Percentiles rank a stretch among this genome's conserved stretches.
Evolutionary conservation across 2,329 filamentous ascomycete species (phyloP).

Genomic region (Colletotrichum cuscutae): DNA sequence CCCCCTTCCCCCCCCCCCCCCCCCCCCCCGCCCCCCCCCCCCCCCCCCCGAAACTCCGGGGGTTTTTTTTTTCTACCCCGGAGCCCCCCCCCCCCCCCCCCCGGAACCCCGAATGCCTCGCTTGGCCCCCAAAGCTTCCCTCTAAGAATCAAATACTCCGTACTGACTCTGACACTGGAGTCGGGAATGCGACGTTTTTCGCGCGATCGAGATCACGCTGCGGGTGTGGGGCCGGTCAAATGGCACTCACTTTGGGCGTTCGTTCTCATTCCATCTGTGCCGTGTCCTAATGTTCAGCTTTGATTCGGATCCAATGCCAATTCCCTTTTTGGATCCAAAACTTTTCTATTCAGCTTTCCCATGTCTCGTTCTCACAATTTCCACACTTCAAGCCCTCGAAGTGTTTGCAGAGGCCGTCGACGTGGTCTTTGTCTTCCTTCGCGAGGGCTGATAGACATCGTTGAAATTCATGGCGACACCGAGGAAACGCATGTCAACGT

Average conservation of each 20-base stretch:
- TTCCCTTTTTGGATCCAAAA: not conserved
- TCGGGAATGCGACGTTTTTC: not conserved
- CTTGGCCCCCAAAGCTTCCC: not conserved
- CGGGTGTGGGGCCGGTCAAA: not conserved
- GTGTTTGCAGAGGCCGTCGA: constrained; percentile 29
- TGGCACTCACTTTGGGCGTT: not conserved
- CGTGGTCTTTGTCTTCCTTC: constrained; percentile 65
- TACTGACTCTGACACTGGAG: not conserved
- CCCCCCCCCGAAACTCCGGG: too few species aligned
- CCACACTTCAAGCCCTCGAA: constrained; percentile 7
- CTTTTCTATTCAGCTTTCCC: not conserved
- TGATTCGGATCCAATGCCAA: not conserved
- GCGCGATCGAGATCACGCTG: not conserved
- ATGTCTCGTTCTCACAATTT: not conserved
- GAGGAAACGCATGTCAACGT: constrained; percentile 94
- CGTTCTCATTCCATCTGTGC: not conserved
- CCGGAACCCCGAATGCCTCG: not conserved
- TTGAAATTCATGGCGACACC: constrained; percentile 99
- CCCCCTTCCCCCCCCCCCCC: too few species aligned
- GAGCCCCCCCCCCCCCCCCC: too few species aligned
- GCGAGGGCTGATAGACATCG: constrained; percentile 87
- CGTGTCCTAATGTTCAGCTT: not conserved
- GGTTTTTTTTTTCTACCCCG: too few species aligned
- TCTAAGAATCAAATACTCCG: not conserved
- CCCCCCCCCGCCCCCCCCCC: too few species aligned